Evolutionary conservation across 306 rosid species (phyloP).

Genomic region (Rosa chinensis): DNA sequence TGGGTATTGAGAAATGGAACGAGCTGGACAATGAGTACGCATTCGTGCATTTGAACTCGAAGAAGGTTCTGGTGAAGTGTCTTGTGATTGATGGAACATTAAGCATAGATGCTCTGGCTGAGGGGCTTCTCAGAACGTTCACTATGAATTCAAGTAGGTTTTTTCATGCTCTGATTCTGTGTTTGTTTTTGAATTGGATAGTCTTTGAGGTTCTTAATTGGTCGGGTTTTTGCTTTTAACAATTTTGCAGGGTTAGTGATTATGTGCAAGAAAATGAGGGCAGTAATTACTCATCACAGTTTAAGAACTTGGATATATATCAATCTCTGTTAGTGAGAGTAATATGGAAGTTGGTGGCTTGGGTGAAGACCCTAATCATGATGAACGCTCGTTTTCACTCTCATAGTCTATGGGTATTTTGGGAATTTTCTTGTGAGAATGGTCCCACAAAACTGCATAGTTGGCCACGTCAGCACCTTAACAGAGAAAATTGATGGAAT

Average conservation of each 20-base stretch:
- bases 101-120: conserved; percentile 57
- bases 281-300: conserved; percentile 62
- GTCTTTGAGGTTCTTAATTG: not conserved
- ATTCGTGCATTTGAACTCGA: conserved; percentile 54
- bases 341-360: too few species aligned
- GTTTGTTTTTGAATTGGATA: not conserved
- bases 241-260: conserved; percentile 56
- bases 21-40: conserved; percentile 79
- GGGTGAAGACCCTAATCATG: too few species aligned
- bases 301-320: conserved; percentile 53
- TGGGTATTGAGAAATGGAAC: conserved; percentile 74
- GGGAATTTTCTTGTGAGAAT: too few species aligned
- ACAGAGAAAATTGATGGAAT: too few species aligned
- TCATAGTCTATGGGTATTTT: too few species aligned
- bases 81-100: conserved; percentile 66
- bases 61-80: conserved; percentile 80
- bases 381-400: too few species aligned
- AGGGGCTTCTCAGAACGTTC: conserved; percentile 55
- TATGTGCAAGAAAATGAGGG: conserved; percentile 54
- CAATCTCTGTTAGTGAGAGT: too few species aligned
- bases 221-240: not conserved
- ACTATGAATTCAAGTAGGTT: conserved; percentile 61
- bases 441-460: too few species aligned
- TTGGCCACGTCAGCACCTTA: too few species aligned
- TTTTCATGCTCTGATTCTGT: not conserved